Evolutionary conservation across 495 filamentous ascomycete genomes (phyloP), one percentile per base, ranked within the genome.

Genomic region (Tuber calosporum): DNA sequence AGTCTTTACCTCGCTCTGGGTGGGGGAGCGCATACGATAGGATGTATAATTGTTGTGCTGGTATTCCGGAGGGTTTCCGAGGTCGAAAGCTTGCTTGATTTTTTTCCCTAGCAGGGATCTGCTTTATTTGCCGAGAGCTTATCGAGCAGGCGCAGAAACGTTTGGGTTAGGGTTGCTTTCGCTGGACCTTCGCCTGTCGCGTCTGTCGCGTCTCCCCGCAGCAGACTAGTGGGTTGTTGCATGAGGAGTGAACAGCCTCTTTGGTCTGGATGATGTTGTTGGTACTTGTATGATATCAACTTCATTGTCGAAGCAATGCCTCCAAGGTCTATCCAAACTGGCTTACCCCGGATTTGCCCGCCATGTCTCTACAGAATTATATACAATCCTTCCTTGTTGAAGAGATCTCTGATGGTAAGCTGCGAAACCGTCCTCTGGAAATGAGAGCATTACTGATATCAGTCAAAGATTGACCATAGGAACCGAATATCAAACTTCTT

Each of bases 401-500:
- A 41, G 36, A 41, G 53, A 43, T 69, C 43, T 69, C 37, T 73
- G 53, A 66, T 74, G 67, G 69, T 74, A 72, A 19, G 26, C 26
- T 62, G 20, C 4, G 19, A 30, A 30, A 34, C 15, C 53, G 2
- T 6, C 26, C 26, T 62, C 53, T 4, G 26, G 13, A 11, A 17
- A 62, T n/a, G 34, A 62, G 34, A 34, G 26, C 5, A 17, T 15
- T 26, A 34, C 53, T 62, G 53, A 62, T 13, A 34, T 62, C 78
- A 68, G 78, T 71, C 58, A 15, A 75, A 87, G 85, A 81, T 79
- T 81, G 89, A 91, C 83, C 84, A 85, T 45, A 83, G 88, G 73
- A 87, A 82, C 79, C 87, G 93, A 69, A 83, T 91, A 30, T 93
- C 91, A 17, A 88, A 85, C 48, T 87, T 93, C 78, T 96, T 93